Evolutionary conservation across 768 basidiomycete species (phyloP), one percentile per base, ranked within the genome.

Genomic region (Hirschioporus abietinus): DNA sequence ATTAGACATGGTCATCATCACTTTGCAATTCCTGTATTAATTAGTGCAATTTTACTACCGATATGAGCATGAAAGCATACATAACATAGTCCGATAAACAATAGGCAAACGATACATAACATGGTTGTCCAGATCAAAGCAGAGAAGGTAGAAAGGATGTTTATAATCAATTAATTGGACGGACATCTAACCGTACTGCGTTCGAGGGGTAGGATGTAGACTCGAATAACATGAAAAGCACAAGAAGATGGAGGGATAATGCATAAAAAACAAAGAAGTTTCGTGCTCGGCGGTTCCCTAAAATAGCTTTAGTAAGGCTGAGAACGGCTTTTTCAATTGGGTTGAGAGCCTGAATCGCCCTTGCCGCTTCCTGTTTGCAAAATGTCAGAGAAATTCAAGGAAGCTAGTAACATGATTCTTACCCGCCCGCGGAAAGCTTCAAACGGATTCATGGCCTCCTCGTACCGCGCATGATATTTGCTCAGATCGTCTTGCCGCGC

Each of bases 391-490:
- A 5, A 25, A 30, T 23, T 24, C 27, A 3, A 26, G 60, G 7
- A 58, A 34, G 59, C 30, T 34, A 25, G 27, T 23, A 34, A 66
- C 5, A 63, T 67, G 30, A 4, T 7, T 85, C 95, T 70, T 72
- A 97, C 96, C 76, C 95, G 83, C 1, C 96, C 95, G 69, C 95
- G 88, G 83, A 99, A 99, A 7, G 91, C 95, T 76, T 98, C 96
- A 74, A 99, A 99, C 0, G 97, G 96, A 73, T 99, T 99, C 88
- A 99, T 95, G 64, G 93, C 88, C 77, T 97, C 93, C 74, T 99
- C 96, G 73, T 99, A 99, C 74, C 95, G 83, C 69, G 90, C 85
- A 63, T 89, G 88, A 77, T 99, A 99, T 74, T 88, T 92, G 72
- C 90, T 90, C 75, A 99, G 87, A 71, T 93, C 93, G 70, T 90